Evolutionary conservation across 306 rosid species (phyloP), one percentile per base, ranked within the genome.

Genomic region (Fagus crenata): DNA sequence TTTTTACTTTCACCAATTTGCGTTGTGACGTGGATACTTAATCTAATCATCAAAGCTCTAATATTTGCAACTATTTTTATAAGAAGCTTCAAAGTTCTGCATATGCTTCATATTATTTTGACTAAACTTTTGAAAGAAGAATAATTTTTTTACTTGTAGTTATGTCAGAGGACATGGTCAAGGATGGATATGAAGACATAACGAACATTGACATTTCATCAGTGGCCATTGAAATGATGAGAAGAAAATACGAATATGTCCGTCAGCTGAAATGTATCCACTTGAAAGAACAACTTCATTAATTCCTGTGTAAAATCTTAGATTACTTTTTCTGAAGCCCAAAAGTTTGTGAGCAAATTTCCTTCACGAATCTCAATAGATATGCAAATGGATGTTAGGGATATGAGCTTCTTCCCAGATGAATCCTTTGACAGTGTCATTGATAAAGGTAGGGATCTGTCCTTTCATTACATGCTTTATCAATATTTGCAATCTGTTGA

Each of bases 101-200:
- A 69, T 72, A 42, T 22, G 40, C 53, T 69, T 74, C 59, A 49
- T 63, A 22, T 53, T 32, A 51, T 53, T 77, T 63, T 74, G 35
- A 69, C 68, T 77, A 77, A 60, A 53, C 70, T 81, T 49, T 81
- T 54, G 9, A 37, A 17, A 7, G 67, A 75, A 73, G 72, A 78
- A 73, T 28, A 40, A 74, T 63, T 40, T 72, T 59, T 82, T 42
- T 77, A 9, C 51, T 81, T 82, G 83, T 82, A 95, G 99, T 89
- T 68, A 92, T 95, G 86, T 95, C 99, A 2, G 99, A 92, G 83
- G 99, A 92, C 77, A 95, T 95, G 99, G 90, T 91, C 76, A 81
- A 84, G 75, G 99, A 95, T 86, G 97, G 97, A 72, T 95, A 90
- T 73, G 81, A 88, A 78, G 91, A 92, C 81, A 87, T 95, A 76